Percentiles rank a stretch among this genome's conserved stretches.
Evolutionary conservation across 495 filamentous ascomycete genomes (phyloP).

Genomic region (Neurospora sp.): DNA sequence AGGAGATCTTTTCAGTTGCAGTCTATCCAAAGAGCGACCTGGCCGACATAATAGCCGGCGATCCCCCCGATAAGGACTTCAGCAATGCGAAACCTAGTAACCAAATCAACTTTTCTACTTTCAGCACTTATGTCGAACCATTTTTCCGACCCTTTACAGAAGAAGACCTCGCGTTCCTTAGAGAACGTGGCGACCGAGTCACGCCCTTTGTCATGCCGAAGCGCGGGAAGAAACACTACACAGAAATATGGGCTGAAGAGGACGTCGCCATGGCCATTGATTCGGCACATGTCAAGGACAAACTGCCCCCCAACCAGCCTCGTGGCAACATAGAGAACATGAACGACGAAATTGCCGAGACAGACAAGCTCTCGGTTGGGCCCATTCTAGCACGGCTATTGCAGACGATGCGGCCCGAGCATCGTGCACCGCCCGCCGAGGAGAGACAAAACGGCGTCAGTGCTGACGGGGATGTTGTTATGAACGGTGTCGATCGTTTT

Average conservation of each 20-base stretch:
- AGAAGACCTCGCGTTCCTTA: slow-evolving; percentile 88
- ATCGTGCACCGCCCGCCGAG: slow-evolving; percentile 52
- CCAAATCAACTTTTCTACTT: slow-evolving; percentile 85
- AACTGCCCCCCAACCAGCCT: slow-evolving; percentile 66
- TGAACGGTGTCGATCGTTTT: slow-evolving; percentile 16
- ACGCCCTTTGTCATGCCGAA: slow-evolving; percentile 78
- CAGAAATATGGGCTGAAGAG: slow-evolving; percentile 86
- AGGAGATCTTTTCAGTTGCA: slow-evolving; percentile 77
- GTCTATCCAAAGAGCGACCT: slow-evolving; percentile 73
- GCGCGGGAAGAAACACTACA: slow-evolving; percentile 76
- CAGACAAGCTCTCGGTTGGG: slow-evolving; percentile 81
- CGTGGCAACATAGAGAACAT: slow-evolving; percentile 77
- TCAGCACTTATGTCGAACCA: slow-evolving; percentile 77
- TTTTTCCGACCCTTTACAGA: slow-evolving; percentile 85
- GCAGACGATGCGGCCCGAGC: slow-evolving; percentile 71
- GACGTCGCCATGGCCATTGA: slow-evolving; percentile 69
- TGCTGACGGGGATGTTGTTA: slow-evolving; percentile 40
- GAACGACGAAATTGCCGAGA: slow-evolving; percentile 74
- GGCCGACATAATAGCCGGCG: slow-evolving; percentile 72
- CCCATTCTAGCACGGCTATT: slow-evolving; percentile 78
- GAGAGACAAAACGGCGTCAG: slow-evolving; percentile 50
- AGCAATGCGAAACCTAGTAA: slow-evolving; percentile 87
- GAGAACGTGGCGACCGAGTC: slow-evolving; percentile 77
- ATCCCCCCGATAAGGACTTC: slow-evolving; percentile 86
- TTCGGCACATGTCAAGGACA: slow-evolving; percentile 44